phyloP scores from a whole-genome alignment of 2,329 filamentous ascomycete genomes.

The Stemphylium vesicarium region DNA sequence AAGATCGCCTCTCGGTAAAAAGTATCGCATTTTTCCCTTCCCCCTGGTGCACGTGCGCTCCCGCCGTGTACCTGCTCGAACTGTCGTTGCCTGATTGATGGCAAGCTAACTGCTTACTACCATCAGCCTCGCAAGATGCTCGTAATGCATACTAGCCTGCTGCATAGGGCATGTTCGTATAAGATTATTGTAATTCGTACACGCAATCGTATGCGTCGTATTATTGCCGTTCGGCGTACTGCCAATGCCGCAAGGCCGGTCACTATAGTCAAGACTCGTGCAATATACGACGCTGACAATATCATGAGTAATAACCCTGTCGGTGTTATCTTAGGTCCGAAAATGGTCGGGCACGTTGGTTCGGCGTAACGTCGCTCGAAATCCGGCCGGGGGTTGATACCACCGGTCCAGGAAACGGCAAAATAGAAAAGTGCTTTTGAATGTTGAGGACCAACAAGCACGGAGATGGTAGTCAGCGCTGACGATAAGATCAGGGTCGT shows the following conservation, averaged over 20 bases:
- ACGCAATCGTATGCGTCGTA: neutral
- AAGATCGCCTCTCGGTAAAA: no score
- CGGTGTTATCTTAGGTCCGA: neutral
- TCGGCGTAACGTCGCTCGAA: constrained; percentile 7
- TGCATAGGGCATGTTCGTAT: neutral
- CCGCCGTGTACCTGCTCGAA: neutral
- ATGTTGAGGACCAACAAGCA: constrained; percentile 6
- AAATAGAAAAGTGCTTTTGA: constrained; percentile 1
- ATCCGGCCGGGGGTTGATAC: neutral
- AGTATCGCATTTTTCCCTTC: no score
- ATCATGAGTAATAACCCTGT: neutral
- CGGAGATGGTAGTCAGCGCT: neutral
- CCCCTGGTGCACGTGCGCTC: constrained; percentile 2
- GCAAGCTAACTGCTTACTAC: neutral
- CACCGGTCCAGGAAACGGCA: neutral
- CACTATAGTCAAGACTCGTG: neutral
- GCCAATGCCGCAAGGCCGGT: neutral
- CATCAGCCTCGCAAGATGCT: neutral
- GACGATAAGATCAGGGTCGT: constrained; percentile 1
- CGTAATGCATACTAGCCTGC: neutral
- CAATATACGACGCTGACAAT: neutral
- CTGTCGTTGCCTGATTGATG: neutral
- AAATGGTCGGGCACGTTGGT: neutral
- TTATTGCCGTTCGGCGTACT: neutral
- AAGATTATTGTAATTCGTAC: neutral